Percentiles rank a stretch among this genome's conserved stretches.
phyloP scores from a whole-genome alignment of 2,329 filamentous ascomycete genomes.

The Amesomyces nigricolor region DNA sequence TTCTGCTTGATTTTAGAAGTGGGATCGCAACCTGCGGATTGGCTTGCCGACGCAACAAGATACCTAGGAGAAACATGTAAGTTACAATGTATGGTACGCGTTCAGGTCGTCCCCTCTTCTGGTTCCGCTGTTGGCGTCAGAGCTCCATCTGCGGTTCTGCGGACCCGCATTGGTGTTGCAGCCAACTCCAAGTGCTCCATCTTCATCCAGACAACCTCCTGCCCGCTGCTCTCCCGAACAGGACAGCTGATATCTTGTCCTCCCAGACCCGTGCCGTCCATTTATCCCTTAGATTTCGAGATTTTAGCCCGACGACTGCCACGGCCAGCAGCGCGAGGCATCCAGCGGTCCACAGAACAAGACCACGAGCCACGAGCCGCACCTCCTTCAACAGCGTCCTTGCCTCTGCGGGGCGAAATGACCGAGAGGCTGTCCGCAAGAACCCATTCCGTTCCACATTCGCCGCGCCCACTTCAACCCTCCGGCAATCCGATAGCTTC shows the following conservation, averaged over 20 bases:
- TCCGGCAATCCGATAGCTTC: neutral
- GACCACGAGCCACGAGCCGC: neutral
- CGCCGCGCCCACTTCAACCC: neutral
- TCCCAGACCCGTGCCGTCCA: neutral
- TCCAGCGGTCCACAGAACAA: neutral
- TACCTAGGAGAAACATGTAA: neutral
- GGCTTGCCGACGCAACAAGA: neutral
- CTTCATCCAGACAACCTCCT: neutral
- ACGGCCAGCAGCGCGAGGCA: neutral
- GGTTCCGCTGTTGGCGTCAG: constrained; percentile 2
- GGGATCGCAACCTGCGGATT: neutral
- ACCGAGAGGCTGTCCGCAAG: constrained; percentile 1
- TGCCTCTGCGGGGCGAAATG: constrained; percentile 16
- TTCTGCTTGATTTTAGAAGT: too few relatives aligned
- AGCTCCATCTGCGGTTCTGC: neutral
- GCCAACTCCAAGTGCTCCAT: neutral
- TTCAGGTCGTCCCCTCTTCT: neutral
- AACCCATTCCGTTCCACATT: constrained; percentile 6
- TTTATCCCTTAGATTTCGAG: neutral
- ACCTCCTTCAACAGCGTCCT: neutral
- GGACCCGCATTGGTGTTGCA: neutral
- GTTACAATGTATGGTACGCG: neutral
- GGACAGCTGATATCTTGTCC: neutral
- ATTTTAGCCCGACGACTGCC: neutral
- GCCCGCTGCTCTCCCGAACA: neutral